These are phyloP conservation scores for Lasiodiplodia gonubiensis DNA, from an alignment of 2,329 filamentous ascomycete genomes.

Conservation along the genomic window DNA sequence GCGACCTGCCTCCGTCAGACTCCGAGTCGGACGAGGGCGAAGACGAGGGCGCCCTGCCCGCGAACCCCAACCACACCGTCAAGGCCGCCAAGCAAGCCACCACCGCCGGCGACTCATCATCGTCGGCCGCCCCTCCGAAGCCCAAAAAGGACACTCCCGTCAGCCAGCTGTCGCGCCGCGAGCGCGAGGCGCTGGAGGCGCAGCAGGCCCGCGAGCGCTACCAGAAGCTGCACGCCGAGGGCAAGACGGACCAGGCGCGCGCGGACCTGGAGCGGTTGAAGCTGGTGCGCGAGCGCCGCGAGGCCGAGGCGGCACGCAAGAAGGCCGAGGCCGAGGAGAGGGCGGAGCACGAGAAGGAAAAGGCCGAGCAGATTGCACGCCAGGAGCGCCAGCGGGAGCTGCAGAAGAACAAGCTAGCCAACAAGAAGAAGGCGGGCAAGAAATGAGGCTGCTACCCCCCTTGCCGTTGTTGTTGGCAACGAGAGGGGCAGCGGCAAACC, in stretches of 20 bases:
- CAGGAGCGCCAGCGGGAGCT: conserved; percentile 56
- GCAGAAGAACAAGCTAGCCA: conserved; percentile 51
- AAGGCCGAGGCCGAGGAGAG: conserved; percentile 66
- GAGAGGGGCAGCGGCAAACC: not conserved
- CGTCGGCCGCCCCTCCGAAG: conserved; percentile 64
- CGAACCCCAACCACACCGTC: conserved; percentile 85
- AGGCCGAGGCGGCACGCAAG: conserved; percentile 81
- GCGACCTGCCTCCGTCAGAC: conserved; percentile 80
- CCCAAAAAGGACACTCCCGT: conserved; percentile 44
- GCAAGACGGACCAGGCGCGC: conserved; percentile 95
- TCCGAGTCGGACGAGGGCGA: conserved; percentile 65
- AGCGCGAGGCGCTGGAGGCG: conserved; percentile 82
- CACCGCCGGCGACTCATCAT: conserved; percentile 51
- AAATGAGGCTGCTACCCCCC: conserved; percentile 12
- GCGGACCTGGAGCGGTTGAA: conserved; percentile 83
- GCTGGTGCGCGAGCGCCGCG: conserved; percentile 83
- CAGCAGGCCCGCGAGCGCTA: conserved; percentile 89
- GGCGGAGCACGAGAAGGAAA: conserved; percentile 62
- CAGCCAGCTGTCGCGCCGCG: conserved; percentile 68
- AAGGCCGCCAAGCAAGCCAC: conserved; percentile 72
- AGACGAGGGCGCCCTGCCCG: conserved; percentile 67
- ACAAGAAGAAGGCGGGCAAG: conserved; percentile 29
- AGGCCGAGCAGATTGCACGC: conserved; percentile 55
- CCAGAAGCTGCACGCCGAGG: conserved; percentile 87
- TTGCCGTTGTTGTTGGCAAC: not conserved